Evolutionary conservation across 2,329 filamentous ascomycete species (phyloP).

Genomic region (Colletotrichum neosansevieriae): DNA sequence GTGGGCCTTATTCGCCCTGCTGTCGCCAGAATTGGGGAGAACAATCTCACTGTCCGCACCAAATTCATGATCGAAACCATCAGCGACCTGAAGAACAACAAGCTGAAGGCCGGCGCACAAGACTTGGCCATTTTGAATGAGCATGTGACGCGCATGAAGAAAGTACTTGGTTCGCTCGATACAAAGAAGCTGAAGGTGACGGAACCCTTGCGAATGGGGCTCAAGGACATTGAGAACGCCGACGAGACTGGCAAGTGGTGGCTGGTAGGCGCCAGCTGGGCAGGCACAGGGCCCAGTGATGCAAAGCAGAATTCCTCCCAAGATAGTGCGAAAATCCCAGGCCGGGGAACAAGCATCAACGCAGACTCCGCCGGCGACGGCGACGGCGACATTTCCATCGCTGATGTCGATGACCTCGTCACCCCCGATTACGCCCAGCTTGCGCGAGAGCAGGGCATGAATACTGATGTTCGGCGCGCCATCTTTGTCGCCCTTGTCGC

Average conservation of each 20-base stretch:
- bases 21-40: slow-evolving; percentile 74
- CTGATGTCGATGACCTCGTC: slow-evolving; percentile 56
- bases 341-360: slow-evolving; percentile 30
- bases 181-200: slow-evolving; percentile 74
- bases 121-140: slow-evolving; percentile 82
- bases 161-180: slow-evolving; percentile 84
- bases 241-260: slow-evolving; percentile 97
- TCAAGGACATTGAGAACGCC: slow-evolving; percentile 84
- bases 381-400: slow-evolving; percentile 40
- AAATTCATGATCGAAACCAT: slow-evolving; percentile 99
- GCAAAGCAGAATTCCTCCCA: slow-evolving; percentile 9
- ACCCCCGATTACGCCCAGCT: slow-evolving; percentile 77
- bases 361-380: slow-evolving; percentile 46
- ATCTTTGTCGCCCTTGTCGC: slow-evolving; percentile 95
- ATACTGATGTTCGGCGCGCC: slow-evolving; percentile 86
- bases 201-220: slow-evolving; percentile 84
- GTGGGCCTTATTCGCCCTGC: slow-evolving; percentile 82
- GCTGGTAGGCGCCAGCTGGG: slow-evolving; percentile 96
- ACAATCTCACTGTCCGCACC: slow-evolving; percentile 84
- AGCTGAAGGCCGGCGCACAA: slow-evolving; percentile 79
- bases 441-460: slow-evolving; percentile 87
- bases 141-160: slow-evolving; percentile 89
- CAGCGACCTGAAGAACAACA: slow-evolving; percentile 93
- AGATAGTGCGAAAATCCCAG: neutral
- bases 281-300: slow-evolving; percentile 52